These are phyloP conservation scores for Candida albicans DNA, from an alignment of 1,139 yeast species.

Conservation along the genomic window DNA sequence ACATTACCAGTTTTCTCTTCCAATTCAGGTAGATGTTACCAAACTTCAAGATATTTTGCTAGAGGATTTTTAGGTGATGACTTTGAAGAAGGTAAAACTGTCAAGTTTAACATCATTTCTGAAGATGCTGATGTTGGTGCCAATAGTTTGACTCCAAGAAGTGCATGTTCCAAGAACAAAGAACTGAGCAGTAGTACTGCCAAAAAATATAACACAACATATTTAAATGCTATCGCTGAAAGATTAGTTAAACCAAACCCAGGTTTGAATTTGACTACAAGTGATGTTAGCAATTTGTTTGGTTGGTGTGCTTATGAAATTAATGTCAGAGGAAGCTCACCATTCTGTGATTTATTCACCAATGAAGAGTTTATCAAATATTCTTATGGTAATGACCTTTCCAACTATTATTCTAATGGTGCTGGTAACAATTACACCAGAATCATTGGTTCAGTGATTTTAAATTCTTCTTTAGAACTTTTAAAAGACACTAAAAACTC, in stretches of 20 bases:
- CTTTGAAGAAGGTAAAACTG: conserved; percentile 19
- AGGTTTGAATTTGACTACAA: conserved; percentile 35
- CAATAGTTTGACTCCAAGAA: conserved; percentile 37
- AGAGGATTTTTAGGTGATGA: conserved; percentile 34
- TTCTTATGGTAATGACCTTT: conserved; percentile 36
- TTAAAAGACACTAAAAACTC: conserved; percentile 29
- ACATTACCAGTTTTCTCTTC: conserved; percentile 36
- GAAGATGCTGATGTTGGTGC: conserved; percentile 31
- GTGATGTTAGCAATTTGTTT: conserved; percentile 42
- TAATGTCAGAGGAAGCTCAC: conserved; percentile 48
- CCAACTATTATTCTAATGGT: conserved; percentile 48
- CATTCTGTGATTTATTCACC: conserved; percentile 51
- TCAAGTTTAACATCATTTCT: conserved; percentile 24
- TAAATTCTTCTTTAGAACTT: conserved; percentile 49
- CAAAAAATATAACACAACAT: conserved; percentile 18
- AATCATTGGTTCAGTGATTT: conserved; percentile 47
- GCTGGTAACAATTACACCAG: conserved; percentile 47
- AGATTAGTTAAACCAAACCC: conserved; percentile 35
- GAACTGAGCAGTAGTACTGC: conserved; percentile 19
- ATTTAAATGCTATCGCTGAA: conserved; percentile 35
- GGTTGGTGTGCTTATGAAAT: conserved; percentile 57
- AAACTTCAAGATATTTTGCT: conserved; percentile 33
- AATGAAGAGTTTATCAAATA: conserved; percentile 47
- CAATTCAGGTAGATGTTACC: conserved; percentile 30
- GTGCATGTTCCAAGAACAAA: conserved; percentile 21